Evolutionary conservation across 1,284 basidiomycete genomes (phyloP).

Genomic region (Malassezia restricta): DNA sequence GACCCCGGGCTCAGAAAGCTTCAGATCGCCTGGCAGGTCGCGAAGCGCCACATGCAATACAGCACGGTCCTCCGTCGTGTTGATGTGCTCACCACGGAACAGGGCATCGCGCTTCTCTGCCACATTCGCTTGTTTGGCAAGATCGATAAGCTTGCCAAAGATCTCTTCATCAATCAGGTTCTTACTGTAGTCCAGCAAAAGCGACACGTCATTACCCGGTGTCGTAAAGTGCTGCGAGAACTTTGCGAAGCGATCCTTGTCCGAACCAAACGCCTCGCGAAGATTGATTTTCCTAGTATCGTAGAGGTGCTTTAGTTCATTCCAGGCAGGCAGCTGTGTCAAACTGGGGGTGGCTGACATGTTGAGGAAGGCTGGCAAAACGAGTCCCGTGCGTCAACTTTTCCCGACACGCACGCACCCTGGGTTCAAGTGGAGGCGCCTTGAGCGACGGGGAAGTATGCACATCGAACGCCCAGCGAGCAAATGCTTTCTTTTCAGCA

Average conservation of each 20-base stretch:
- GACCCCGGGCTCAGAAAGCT: conserved; percentile 66
- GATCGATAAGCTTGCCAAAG: conserved; percentile 57
- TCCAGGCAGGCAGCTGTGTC: conserved; percentile 54
- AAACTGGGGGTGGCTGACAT: not conserved
- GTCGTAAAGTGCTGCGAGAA: conserved; percentile 64
- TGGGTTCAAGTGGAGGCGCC: not conserved
- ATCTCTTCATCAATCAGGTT: conserved; percentile 84
- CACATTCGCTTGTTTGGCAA: conserved; percentile 74
- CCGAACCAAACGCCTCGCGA: conserved; percentile 77
- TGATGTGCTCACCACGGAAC: conserved; percentile 93
- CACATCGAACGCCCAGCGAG: too few species aligned
- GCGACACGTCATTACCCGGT: conserved; percentile 58
- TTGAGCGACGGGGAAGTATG: too few species aligned
- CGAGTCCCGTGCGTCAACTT: not conserved
- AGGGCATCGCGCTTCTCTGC: conserved; percentile 78
- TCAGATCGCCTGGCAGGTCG: conserved; percentile 58
- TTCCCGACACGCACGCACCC: not conserved
- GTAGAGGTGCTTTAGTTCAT: conserved; percentile 76
- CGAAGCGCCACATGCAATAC: conserved; percentile 90
- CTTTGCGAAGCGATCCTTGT: conserved; percentile 72
- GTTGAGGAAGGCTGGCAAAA: not conserved
- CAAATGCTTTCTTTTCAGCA: too few species aligned
- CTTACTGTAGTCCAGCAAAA: conserved; percentile 93
- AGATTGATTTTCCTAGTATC: conserved; percentile 67
- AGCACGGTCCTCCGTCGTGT: conserved; percentile 90